phyloP scores from a whole-genome alignment of 2,329 filamentous ascomycete species.

The Cladophialophora exuberans region DNA sequence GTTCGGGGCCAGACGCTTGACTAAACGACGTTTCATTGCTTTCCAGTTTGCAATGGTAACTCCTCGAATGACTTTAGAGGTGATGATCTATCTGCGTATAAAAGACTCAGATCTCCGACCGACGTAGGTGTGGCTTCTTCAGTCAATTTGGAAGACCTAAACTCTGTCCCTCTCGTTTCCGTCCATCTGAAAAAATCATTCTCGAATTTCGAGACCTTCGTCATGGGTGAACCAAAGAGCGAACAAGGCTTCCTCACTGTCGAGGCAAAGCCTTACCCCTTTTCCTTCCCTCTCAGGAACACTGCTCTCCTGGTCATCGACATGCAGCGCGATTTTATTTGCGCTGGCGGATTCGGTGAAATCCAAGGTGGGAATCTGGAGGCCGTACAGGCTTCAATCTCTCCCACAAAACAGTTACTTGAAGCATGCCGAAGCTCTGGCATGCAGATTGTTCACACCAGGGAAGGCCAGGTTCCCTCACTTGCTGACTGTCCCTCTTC shows the following conservation, averaged over 20 bases:
- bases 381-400: constrained; percentile 44
- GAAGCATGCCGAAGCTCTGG: constrained; percentile 47
- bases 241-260: constrained; percentile 79
- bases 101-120: constrained; percentile 13
- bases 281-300: constrained; percentile 49
- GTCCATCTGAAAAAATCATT: not conserved
- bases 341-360: constrained; percentile 54
- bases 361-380: constrained; percentile 53
- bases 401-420: constrained; percentile 47
- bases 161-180: not conserved
- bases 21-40: constrained; percentile 11
- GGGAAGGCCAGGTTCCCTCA: constrained; percentile 55
- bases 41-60: not conserved
- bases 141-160: not conserved
- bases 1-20: constrained; percentile 10
- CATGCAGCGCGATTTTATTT: constrained; percentile 57
- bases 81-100: not conserved
- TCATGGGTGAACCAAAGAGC: constrained; percentile 35
- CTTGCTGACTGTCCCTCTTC: constrained; percentile 57
- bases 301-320: constrained; percentile 57
- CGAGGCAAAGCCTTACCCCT: constrained; percentile 62
- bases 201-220: not conserved
- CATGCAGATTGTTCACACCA: constrained; percentile 53
- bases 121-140: not conserved
- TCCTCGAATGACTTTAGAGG: too few species aligned